Evolutionary conservation across 208 protist genomes (phyloP).

Genomic region (Phytomonas francai): DNA sequence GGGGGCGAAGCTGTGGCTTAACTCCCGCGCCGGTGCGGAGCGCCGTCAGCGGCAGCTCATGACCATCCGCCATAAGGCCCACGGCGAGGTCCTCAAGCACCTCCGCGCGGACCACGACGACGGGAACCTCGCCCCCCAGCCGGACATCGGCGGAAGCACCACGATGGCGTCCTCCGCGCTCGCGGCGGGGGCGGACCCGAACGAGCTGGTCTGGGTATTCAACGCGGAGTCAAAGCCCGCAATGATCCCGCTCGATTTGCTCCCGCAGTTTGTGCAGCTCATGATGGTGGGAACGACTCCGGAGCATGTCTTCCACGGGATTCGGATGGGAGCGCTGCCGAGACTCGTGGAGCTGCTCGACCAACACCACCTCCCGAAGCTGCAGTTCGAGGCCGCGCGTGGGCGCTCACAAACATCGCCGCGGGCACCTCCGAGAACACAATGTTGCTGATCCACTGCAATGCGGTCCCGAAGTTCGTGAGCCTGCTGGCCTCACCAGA

Average conservation of each 20-base stretch:
- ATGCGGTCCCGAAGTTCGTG: slow-evolving; percentile 94
- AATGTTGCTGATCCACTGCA: slow-evolving; percentile 79
- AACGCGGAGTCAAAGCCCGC: slow-evolving; percentile 28
- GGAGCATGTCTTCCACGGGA: slow-evolving; percentile 64
- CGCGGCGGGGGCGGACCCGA: slow-evolving; percentile 14
- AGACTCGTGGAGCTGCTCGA: slow-evolving; percentile 90
- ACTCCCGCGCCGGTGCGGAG: too few species aligned
- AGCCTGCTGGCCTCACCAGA: slow-evolving; percentile 86
- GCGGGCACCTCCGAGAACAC: slow-evolving; percentile 96
- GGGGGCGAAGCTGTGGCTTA: too few species aligned
- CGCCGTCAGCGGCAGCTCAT: too few species aligned
- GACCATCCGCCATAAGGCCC: too few species aligned
- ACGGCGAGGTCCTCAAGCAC: too few species aligned
- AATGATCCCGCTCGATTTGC: slow-evolving; percentile 38
- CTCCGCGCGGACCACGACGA: too few species aligned
- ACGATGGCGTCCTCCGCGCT: too few species aligned
- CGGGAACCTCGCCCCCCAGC: too few species aligned
- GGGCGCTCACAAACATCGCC: slow-evolving; percentile 99
- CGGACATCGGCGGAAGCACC: too few species aligned
- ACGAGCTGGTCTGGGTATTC: slow-evolving; percentile 48
- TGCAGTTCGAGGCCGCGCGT: slow-evolving; percentile 98
- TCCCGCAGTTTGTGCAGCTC: slow-evolving; percentile 60
- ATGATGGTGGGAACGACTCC: slow-evolving; percentile 33
- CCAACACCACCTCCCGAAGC: slow-evolving; percentile 46
- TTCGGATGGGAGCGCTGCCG: slow-evolving; percentile 91